Conservation (phyloP, 1,284 basidiomycete genomes). For the Tilletia caries region DNA sequence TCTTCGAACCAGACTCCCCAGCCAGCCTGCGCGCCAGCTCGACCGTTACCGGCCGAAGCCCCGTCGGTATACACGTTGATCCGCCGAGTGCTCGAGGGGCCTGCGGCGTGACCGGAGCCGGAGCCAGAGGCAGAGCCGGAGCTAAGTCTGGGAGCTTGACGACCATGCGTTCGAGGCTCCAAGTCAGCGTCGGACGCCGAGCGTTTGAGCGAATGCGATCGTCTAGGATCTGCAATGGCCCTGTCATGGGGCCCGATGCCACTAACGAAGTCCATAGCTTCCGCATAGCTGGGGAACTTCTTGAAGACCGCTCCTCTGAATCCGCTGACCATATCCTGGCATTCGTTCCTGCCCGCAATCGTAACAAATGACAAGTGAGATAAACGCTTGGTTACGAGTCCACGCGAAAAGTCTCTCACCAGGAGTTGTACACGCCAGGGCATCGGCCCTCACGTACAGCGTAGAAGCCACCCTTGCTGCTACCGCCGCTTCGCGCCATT, state of each 20-base stretch:
- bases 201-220: neutral
- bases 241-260: neutral
- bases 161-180: neutral
- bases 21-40: constrained; percentile 32
- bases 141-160: neutral
- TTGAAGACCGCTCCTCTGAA: constrained; percentile 64
- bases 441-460: constrained; percentile 41
- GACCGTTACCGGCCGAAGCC: constrained; percentile 74
- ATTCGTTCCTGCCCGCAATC: constrained; percentile 56
- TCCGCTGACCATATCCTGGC: constrained; percentile 63
- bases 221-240: neutral
- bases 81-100: neutral
- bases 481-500: constrained; percentile 16
- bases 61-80: constrained; percentile 74
- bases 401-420: constrained; percentile 21
- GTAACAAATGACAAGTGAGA: neutral
- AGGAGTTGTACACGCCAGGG: constrained; percentile 43
- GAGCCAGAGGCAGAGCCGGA: neutral
- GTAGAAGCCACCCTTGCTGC: constrained; percentile 25
- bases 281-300: constrained; percentile 61
- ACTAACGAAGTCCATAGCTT: constrained; percentile 56
- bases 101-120: neutral
- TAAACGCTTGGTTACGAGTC: too few species aligned
- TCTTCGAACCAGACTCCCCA: constrained; percentile 47
- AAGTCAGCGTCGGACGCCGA: constrained; percentile 13